Percentiles rank a stretch among this genome's conserved stretches.
Evolutionary conservation across 441 rosid species (phyloP).

Genomic region (Brassica hybrid): DNA sequence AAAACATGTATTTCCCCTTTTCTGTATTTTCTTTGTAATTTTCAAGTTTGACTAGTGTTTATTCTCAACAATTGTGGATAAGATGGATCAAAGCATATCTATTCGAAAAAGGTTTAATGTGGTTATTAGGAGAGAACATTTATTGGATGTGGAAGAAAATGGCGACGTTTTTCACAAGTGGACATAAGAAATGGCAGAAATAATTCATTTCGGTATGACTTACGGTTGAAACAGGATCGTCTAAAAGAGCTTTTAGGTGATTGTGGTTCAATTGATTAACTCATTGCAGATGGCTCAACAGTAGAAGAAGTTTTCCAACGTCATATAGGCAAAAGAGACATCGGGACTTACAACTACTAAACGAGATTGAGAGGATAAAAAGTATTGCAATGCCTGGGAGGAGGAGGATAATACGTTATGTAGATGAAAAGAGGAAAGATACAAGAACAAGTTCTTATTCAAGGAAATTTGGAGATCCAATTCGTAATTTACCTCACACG

Average conservation of each 20-base stretch:
- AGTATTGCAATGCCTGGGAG: background rate
- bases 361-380: background rate
- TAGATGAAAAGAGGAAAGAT: background rate
- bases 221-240: background rate
- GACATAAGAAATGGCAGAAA: slow-evolving; percentile 1
- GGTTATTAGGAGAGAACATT: background rate
- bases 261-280: background rate
- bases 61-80: background rate
- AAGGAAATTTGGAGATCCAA: background rate
- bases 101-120: background rate
- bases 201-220: background rate
- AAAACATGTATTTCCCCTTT: background rate
- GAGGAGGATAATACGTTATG: background rate
- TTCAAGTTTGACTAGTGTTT: background rate
- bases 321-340: background rate
- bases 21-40: background rate
- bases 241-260: background rate
- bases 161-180: background rate
- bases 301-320: background rate
- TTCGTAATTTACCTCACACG: background rate
- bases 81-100: background rate
- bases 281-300: background rate
- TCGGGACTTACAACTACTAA: background rate
- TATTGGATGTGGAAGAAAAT: background rate
- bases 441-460: background rate